Evolutionary conservation across 1,139 yeast genomes (phyloP).

Genomic region (Blastobotrys elegans): DNA sequence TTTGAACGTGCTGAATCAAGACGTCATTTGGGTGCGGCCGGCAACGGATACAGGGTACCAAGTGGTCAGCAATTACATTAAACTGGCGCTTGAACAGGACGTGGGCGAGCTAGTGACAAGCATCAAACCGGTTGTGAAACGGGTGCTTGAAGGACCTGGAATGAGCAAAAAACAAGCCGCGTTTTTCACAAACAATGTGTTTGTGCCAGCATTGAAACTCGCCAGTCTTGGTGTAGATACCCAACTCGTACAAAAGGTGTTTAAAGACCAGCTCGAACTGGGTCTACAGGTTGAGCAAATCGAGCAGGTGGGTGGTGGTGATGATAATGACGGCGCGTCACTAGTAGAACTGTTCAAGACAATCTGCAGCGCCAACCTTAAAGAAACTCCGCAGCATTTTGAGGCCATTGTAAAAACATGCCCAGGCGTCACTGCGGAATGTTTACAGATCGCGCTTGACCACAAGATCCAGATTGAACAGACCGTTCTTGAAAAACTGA

Average conservation of each 20-base stretch:
- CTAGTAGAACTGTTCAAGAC: conserved; percentile 1
- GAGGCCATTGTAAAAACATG: conserved; percentile 1
- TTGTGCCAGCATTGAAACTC: conserved; percentile 1
- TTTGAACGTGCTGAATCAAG: not conserved
- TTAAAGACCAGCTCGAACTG: not conserved
- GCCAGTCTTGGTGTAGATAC: not conserved
- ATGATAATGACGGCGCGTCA: not conserved
- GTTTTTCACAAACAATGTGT: not conserved
- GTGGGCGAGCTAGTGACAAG: not conserved
- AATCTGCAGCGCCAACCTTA: not conserved
- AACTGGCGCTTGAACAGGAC: not conserved
- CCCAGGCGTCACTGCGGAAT: conserved; percentile 5
- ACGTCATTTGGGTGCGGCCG: conserved; percentile 9
- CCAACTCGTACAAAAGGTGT: not conserved
- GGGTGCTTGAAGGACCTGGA: not conserved
- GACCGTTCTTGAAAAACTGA: conserved; percentile 3
- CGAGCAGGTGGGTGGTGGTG: not conserved
- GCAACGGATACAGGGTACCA: conserved; percentile 2
- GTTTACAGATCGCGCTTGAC: conserved; percentile 10
- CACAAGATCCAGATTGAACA: conserved; percentile 7
- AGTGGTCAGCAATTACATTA: conserved; percentile 1
- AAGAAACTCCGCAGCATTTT: conserved; percentile 2
- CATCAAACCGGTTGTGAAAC: not conserved
- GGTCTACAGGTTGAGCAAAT: not conserved
- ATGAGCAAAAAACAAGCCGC: conserved; percentile 1